Conservation (phyloP, 164 flowering plant genomes). For the Magnolia changhungtana region DNA sequence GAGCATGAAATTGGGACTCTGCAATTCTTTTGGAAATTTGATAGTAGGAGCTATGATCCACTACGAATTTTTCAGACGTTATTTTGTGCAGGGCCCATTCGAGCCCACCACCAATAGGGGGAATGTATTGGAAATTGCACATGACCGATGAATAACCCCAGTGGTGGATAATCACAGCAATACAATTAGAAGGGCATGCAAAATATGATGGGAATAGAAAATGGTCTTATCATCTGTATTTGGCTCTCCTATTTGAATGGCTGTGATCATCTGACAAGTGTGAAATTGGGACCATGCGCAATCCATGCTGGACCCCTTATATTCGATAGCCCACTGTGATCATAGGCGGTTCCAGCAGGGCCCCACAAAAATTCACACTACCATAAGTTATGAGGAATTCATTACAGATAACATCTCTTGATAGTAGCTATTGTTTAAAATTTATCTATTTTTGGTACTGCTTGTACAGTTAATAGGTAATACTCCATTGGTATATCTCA, state of each 20-base stretch:
- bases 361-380: neutral
- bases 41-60: too few species aligned
- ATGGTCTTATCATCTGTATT: too few species aligned
- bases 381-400: neutral
- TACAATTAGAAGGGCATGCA: too few species aligned
- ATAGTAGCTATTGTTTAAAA: neutral
- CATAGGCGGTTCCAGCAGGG: neutral
- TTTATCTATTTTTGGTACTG: neutral
- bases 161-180: too few species aligned
- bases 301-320: neutral
- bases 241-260: too few species aligned
- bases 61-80: too few species aligned
- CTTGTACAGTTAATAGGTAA: slow-evolving; percentile 60
- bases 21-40: too few species aligned
- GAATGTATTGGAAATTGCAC: too few species aligned
- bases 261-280: neutral
- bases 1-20: neutral
- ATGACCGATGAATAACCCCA: too few species aligned
- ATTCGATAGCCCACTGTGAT: neutral
- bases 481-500: slow-evolving; percentile 83
- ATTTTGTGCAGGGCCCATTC: too few species aligned
- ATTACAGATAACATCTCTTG: neutral
- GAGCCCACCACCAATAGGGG: too few species aligned
- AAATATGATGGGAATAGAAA: too few species aligned
- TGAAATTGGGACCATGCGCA: neutral